Evolutionary conservation across 2,329 filamentous ascomycete genomes (phyloP).

Genomic region (Aplosporella prunicola): DNA sequence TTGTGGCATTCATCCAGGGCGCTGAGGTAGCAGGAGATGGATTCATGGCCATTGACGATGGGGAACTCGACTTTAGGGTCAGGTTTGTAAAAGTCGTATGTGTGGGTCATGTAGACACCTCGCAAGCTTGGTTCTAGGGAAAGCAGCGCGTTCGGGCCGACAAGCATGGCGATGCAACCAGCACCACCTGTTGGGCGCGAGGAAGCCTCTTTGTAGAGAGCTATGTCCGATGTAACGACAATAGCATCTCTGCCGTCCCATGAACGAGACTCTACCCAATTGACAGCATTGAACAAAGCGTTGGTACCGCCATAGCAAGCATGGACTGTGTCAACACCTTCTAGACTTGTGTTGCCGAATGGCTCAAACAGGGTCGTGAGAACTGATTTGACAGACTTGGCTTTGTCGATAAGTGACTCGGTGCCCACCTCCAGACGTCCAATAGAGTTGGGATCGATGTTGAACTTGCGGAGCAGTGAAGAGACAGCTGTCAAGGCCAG

Average conservation of each 20-base stretch:
- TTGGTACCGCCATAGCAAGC: constrained; percentile 48
- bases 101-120: constrained; percentile 42
- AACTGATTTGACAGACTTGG: constrained; percentile 46
- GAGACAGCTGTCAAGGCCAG: constrained; percentile 43
- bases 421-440: constrained; percentile 46
- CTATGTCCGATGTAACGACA: constrained; percentile 45
- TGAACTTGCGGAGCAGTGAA: constrained; percentile 44
- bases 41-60: constrained; percentile 44
- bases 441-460: constrained; percentile 41
- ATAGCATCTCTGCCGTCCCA: constrained; percentile 46
- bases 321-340: constrained; percentile 45
- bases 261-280: constrained; percentile 45
- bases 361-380: constrained; percentile 44
- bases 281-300: constrained; percentile 44
- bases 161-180: constrained; percentile 45
- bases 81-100: constrained; percentile 48
- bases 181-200: constrained; percentile 44
- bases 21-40: constrained; percentile 44
- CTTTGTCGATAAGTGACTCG: constrained; percentile 47
- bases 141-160: constrained; percentile 42
- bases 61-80: constrained; percentile 46
- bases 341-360: constrained; percentile 44
- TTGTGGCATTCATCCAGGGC: constrained; percentile 45
- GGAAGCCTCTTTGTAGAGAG: constrained; percentile 45
- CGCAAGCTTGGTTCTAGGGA: constrained; percentile 42